phyloP scores from a whole-genome alignment of 108 stramenopile species.

The Cyclotella kingstonii region DNA sequence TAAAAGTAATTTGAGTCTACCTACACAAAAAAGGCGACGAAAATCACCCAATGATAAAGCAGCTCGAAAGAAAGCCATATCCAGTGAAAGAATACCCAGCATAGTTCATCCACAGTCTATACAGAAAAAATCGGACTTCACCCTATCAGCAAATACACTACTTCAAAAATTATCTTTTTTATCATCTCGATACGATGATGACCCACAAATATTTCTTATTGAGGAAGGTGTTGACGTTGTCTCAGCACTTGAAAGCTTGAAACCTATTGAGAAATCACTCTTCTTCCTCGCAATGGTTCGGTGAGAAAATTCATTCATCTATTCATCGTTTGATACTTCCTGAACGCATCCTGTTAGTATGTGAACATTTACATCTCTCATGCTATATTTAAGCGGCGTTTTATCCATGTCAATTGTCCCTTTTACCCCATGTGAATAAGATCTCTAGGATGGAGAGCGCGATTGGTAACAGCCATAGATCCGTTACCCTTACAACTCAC shows the following conservation, averaged over 20 bases:
- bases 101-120: too few relatives aligned
- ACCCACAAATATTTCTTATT: slow-evolving; percentile 39
- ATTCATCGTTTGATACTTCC: too few relatives aligned
- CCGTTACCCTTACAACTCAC: slow-evolving; percentile 63
- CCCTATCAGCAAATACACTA: slow-evolving; percentile 21
- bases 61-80: too few relatives aligned
- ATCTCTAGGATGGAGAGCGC: slow-evolving; percentile 76
- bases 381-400: neutral
- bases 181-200: slow-evolving; percentile 47
- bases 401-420: neutral
- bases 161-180: slow-evolving; percentile 32
- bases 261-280: slow-evolving; percentile 37
- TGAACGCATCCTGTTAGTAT: too few relatives aligned
- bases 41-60: too few relatives aligned
- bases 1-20: neutral
- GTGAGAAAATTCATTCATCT: neutral
- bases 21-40: neutral
- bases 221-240: slow-evolving; percentile 34
- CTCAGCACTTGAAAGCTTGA: slow-evolving; percentile 26
- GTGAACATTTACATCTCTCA: neutral
- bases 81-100: too few relatives aligned
- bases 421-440: slow-evolving; percentile 13
- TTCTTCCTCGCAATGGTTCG: slow-evolving; percentile 58
- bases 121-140: neutral
- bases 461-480: slow-evolving; percentile 62